A percentile compares a stretch with the other conserved stretches of the same genome.
These are phyloP conservation scores for Blechomonas ayalai DNA, from an alignment of 208 protist genomes.

Conservation along the genomic window DNA sequence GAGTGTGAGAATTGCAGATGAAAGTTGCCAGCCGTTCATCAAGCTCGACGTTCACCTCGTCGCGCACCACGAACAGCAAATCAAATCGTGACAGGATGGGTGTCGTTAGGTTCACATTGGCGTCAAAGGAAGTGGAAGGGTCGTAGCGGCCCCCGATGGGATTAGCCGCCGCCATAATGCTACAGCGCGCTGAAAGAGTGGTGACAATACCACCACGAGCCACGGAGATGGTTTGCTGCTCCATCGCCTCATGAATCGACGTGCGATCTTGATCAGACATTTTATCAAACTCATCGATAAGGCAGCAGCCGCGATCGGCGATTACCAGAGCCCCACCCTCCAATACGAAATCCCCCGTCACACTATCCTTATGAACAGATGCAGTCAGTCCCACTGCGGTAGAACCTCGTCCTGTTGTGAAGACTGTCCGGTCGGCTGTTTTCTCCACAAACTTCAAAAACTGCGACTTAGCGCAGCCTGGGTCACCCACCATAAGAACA, in stretches of 20 bases:
- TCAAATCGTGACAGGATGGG: slow-evolving; percentile 99
- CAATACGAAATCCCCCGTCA: slow-evolving; percentile 99
- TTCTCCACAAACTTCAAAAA: slow-evolving; percentile 99
- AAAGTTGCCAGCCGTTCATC: slow-evolving; percentile 95
- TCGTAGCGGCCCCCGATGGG: slow-evolving; percentile 97
- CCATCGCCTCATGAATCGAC: slow-evolving; percentile 99
- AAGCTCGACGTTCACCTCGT: slow-evolving; percentile 93
- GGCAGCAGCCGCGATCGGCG: slow-evolving; percentile 97
- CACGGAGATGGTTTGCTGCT: slow-evolving; percentile 99
- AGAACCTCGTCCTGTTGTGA: slow-evolving; percentile 98
- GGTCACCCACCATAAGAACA: slow-evolving; percentile 99
- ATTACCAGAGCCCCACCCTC: slow-evolving; percentile 99
- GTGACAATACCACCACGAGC: slow-evolving; percentile 99
- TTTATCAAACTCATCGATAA: slow-evolving; percentile 99
- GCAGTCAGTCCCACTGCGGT: slow-evolving; percentile 98
- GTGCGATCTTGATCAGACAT: slow-evolving; percentile 98
- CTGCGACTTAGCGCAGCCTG: slow-evolving; percentile 96
- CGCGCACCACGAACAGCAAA: slow-evolving; percentile 91
- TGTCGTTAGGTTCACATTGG: slow-evolving; percentile 98
- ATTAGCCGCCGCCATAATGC: slow-evolving; percentile 99
- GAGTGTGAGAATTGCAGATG: slow-evolving; percentile 94
- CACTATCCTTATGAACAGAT: slow-evolving; percentile 95
- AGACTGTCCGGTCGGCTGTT: slow-evolving; percentile 97
- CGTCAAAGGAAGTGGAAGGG: slow-evolving; percentile 89
- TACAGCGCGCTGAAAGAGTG: slow-evolving; percentile 94